These are phyloP conservation scores for Fomitopsis palustris DNA, from an alignment of 1,284 basidiomycete species.

Conservation along the genomic window DNA sequence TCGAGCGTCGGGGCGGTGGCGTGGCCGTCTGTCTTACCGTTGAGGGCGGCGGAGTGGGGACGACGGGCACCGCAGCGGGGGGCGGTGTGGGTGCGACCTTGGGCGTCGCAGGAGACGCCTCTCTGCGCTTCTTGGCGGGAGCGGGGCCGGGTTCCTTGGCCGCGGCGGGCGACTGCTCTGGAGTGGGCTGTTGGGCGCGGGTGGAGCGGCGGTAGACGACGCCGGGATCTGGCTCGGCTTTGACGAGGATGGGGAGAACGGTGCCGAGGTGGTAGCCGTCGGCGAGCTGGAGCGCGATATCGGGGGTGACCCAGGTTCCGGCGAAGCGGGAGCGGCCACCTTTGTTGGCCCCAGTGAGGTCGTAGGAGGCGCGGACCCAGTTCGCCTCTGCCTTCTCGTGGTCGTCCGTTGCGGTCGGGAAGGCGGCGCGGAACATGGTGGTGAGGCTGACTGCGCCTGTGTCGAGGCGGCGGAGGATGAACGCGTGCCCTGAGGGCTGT, in stretches of 20 bases:
- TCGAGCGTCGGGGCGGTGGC: conserved; percentile 41
- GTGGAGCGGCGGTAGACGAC: conserved; percentile 70
- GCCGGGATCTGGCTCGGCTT: conserved; percentile 75
- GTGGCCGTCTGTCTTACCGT: conserved; percentile 20
- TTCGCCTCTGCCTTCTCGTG: conserved; percentile 83
- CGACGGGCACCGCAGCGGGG: conserved; percentile 5
- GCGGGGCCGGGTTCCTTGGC: conserved; percentile 27
- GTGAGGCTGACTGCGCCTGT: conserved; percentile 94
- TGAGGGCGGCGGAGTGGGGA: conserved; percentile 21
- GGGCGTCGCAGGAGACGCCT: conserved; percentile 57
- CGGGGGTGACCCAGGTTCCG: conserved; percentile 83
- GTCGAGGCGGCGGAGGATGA: conserved; percentile 93
- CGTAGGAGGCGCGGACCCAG: conserved; percentile 82
- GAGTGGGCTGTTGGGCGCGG: conserved; percentile 28
- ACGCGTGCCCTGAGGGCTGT: conserved; percentile 80
- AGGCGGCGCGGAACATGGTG: conserved; percentile 97
- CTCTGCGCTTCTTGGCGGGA: conserved; percentile 64
- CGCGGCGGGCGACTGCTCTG: conserved; percentile 29
- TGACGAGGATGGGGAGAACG: conserved; percentile 65
- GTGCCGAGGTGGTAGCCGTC: conserved; percentile 56
- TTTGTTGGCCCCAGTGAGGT: conserved; percentile 82
- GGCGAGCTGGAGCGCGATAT: conserved; percentile 67
- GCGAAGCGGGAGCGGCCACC: conserved; percentile 77
- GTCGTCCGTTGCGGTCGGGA: conserved; percentile 78
- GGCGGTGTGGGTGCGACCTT: conserved; percentile 21